A percentile compares a stretch with the other conserved stretches of the same genome.
Conservation (phyloP, 352 stramenopile species). For the Pythium plurisporium region DNA sequence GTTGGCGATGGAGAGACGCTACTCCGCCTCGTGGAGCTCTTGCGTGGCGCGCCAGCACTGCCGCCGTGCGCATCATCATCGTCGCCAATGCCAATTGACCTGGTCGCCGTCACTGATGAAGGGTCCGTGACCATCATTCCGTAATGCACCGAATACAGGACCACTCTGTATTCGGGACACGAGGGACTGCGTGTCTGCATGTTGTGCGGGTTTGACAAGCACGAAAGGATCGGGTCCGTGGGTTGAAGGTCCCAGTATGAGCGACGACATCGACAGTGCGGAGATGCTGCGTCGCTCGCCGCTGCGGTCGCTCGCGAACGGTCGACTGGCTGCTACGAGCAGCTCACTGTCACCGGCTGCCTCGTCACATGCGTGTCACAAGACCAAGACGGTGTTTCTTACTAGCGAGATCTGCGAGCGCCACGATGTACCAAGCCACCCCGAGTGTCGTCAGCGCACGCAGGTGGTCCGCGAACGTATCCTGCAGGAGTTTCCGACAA, state of each 20-base stretch:
- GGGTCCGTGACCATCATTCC: neutral
- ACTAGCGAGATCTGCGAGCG: slow-evolving; percentile 30
- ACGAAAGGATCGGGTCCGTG: too few relatives aligned
- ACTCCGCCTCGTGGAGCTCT: neutral
- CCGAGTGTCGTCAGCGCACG: slow-evolving; percentile 26
- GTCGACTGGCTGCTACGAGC: neutral
- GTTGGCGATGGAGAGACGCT: neutral
- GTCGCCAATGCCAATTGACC: neutral
- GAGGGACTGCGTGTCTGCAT: slow-evolving; percentile 3
- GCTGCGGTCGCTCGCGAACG: slow-evolving; percentile 4
- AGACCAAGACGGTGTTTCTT: slow-evolving; percentile 18
- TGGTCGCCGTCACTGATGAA: neutral
- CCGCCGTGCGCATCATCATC: neutral
- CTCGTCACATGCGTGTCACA: too few relatives aligned
- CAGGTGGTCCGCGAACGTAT: slow-evolving; percentile 30
- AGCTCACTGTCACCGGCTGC: too few relatives aligned
- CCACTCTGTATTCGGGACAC: neutral
- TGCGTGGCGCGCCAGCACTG: neutral
- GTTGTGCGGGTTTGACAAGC: slow-evolving; percentile 1
- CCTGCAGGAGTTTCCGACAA: slow-evolving; percentile 21
- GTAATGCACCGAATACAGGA: neutral
- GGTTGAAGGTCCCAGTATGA: neutral
- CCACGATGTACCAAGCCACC: slow-evolving; percentile 26
- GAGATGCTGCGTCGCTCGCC: slow-evolving; percentile 12
- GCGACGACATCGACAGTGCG: neutral